Evolutionary conservation across 1,139 yeast species (phyloP).

Genomic region (Taphrina confusa): DNA sequence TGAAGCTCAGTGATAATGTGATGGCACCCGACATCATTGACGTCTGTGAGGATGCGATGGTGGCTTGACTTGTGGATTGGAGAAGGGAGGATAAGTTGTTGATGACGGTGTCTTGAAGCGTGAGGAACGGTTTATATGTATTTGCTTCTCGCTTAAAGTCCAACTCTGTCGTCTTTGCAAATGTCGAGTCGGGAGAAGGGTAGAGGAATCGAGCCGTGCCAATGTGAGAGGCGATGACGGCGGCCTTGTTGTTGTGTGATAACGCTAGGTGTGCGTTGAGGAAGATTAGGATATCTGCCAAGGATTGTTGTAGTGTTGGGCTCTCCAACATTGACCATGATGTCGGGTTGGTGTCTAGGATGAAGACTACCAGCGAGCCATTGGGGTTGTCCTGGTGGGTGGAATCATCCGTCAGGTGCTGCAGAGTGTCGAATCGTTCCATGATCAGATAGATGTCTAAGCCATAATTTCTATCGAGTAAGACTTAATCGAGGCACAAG

Average conservation of each 20-base stretch:
- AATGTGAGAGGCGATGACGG: slow-evolving; percentile 77
- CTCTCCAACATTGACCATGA: slow-evolving; percentile 65
- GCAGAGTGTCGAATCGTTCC: slow-evolving; percentile 29
- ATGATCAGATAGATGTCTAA: too few species aligned
- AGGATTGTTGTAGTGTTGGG: slow-evolving; percentile 56
- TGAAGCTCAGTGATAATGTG: slow-evolving; percentile 73
- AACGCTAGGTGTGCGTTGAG: slow-evolving; percentile 84
- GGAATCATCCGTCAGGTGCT: slow-evolving; percentile 2
- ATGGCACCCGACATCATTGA: slow-evolving; percentile 76
- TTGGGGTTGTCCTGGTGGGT: neutral
- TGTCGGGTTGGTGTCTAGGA: slow-evolving; percentile 74
- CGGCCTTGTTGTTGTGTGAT: slow-evolving; percentile 80
- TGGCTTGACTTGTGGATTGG: slow-evolving; percentile 43
- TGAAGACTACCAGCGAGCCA: slow-evolving; percentile 77
- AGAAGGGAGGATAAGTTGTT: slow-evolving; percentile 59
- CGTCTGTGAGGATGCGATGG: slow-evolving; percentile 44
- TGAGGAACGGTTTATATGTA: slow-evolving; percentile 84
- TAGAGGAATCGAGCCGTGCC: slow-evolving; percentile 69
- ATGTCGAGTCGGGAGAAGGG: slow-evolving; percentile 52
- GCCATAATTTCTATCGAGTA: too few species aligned
- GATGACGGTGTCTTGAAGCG: slow-evolving; percentile 77
- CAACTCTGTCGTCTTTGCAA: slow-evolving; percentile 30
- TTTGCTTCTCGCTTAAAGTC: slow-evolving; percentile 38
- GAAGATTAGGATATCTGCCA: slow-evolving; percentile 65
- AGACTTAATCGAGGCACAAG: too few species aligned